Evolutionary conservation across 768 basidiomycete genomes (phyloP).

Genomic region (Cystofilobasidium capitatum): DNA sequence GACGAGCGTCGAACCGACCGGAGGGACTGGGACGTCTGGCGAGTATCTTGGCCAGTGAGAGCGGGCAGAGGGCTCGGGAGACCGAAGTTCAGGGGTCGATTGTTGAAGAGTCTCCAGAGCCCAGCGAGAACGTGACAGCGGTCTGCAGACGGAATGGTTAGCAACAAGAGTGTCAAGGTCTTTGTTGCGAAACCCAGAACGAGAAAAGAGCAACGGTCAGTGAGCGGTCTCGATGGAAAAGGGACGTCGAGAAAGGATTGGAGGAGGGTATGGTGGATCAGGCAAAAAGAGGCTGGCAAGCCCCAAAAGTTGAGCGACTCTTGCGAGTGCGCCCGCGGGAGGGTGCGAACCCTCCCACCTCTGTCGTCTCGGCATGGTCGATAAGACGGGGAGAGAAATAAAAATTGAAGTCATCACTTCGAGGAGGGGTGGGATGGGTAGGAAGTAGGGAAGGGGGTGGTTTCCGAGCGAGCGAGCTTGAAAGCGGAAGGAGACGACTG

Average conservation of each 20-base stretch:
- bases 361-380: conserved; percentile 30
- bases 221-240: not conserved
- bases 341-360: conserved; percentile 27
- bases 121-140: not conserved
- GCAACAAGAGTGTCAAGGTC: conserved; percentile 2
- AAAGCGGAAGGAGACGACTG: not conserved
- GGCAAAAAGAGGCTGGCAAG: conserved; percentile 29
- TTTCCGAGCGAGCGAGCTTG: too few species aligned
- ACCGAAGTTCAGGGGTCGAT: too few species aligned
- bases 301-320: conserved; percentile 21
- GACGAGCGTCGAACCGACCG: too few species aligned
- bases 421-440: conserved; percentile 7
- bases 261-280: conserved; percentile 18
- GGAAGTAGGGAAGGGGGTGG: too few species aligned
- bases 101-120: too few species aligned
- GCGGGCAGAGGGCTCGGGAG: too few species aligned
- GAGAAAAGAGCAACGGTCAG: not conserved
- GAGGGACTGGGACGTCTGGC: too few species aligned
- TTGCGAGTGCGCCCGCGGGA: conserved; percentile 5
- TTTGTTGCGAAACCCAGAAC: too few species aligned
- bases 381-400: conserved; percentile 29
- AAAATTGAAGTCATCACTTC: conserved; percentile 29
- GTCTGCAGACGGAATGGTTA: not conserved
- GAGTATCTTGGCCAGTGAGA: too few species aligned
- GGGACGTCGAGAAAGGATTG: not conserved